Conservation (phyloP, 176 grass and related monocot genomes). For the Avena insularis region DNA sequence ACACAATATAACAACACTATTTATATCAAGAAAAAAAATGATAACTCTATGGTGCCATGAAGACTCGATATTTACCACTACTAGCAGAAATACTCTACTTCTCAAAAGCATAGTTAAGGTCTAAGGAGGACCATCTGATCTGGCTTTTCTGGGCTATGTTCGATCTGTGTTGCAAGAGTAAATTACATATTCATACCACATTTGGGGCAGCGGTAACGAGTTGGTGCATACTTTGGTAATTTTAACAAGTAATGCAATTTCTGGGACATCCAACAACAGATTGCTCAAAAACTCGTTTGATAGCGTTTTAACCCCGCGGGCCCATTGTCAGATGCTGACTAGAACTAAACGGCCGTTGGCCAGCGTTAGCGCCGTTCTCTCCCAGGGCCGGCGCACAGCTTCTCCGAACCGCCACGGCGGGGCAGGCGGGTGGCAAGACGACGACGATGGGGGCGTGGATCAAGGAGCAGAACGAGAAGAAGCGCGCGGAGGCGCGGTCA, state of each 20-base stretch:
- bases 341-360: too few species aligned
- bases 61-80: background rate
- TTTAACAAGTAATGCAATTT: too few species aligned
- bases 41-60: background rate
- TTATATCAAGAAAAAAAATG: background rate
- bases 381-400: constrained; percentile 70
- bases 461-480: constrained; percentile 96
- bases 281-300: too few species aligned
- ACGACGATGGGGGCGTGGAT: constrained; percentile 74
- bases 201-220: too few species aligned
- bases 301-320: too few species aligned
- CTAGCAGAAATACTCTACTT: background rate
- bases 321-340: too few species aligned
- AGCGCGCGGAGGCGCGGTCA: constrained; percentile 76
- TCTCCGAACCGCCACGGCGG: constrained; percentile 48
- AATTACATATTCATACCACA: too few species aligned
- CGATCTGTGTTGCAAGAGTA: background rate
- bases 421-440: constrained; percentile 60
- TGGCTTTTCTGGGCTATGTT: background rate
- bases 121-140: background rate
- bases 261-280: too few species aligned
- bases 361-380: constrained; percentile 47
- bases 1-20: background rate
- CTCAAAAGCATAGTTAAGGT: background rate
- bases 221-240: too few species aligned